These are phyloP conservation scores for Wickerhamomyces kurtzmanii DNA, from an alignment of 805 yeast species.

Conservation along the genomic window DNA sequence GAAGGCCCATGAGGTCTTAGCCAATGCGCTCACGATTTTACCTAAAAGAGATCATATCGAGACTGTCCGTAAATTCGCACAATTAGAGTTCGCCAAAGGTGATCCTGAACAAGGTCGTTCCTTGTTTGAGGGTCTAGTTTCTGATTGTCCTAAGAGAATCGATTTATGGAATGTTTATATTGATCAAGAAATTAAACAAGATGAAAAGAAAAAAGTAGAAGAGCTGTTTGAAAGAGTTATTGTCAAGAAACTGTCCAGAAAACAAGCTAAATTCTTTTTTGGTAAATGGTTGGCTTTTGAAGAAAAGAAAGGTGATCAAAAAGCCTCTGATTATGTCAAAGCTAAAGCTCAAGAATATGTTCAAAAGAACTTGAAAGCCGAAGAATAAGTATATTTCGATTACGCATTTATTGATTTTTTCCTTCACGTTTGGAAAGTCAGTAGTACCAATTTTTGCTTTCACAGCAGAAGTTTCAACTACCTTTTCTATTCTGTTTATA, in stretches of 20 bases:
- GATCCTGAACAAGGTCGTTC: slow-evolving; percentile 94
- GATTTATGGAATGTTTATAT: slow-evolving; percentile 94
- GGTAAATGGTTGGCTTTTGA: slow-evolving; percentile 85
- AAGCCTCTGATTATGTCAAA: slow-evolving; percentile 74
- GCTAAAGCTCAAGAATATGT: slow-evolving; percentile 84
- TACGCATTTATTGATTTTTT: too few relatives aligned
- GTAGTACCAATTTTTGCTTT: slow-evolving; percentile 1
- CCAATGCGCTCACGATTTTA: slow-evolving; percentile 60
- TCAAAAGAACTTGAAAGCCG: slow-evolving; percentile 14
- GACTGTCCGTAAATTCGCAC: slow-evolving; percentile 80
- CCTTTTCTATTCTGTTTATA: not conserved
- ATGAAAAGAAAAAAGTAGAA: slow-evolving; percentile 59
- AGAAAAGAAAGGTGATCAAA: slow-evolving; percentile 56
- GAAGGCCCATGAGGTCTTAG: slow-evolving; percentile 63
- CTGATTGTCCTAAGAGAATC: slow-evolving; percentile 84
- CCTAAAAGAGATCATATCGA: slow-evolving; percentile 71
- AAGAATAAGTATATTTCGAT: too few relatives aligned
- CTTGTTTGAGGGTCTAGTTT: slow-evolving; percentile 81
- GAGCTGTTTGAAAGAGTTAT: slow-evolving; percentile 77
- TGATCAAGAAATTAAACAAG: slow-evolving; percentile 80
- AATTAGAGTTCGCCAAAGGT: slow-evolving; percentile 78
- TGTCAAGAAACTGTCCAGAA: slow-evolving; percentile 55
- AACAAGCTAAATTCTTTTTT: slow-evolving; percentile 92
- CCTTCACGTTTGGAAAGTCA: too few relatives aligned
- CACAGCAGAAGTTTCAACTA: slow-evolving; percentile 2